phyloP scores from a whole-genome alignment of 1,284 basidiomycete genomes.

The Ustilago bromivora region DNA sequence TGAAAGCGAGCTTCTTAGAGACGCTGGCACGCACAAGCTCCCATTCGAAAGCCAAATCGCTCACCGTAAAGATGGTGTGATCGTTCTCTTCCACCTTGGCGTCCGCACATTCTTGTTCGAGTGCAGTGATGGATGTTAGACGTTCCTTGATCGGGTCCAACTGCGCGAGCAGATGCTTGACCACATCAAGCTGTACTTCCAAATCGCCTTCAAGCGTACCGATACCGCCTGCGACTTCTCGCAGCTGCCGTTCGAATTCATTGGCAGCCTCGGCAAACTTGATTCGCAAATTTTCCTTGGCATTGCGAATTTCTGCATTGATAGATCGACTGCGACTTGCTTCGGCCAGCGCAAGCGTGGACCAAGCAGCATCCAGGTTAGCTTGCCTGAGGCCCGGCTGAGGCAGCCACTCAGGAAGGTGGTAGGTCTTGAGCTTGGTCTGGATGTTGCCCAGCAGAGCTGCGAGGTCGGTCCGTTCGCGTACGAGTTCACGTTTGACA shows the following conservation, averaged over 20 bases:
- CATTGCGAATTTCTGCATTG: constrained; percentile 84
- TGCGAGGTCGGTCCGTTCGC: constrained; percentile 87
- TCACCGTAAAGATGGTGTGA: constrained; percentile 89
- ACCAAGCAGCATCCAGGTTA: constrained; percentile 87
- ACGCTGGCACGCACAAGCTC: constrained; percentile 84
- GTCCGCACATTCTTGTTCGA: constrained; percentile 77
- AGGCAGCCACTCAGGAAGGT: constrained; percentile 69
- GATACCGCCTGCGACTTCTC: constrained; percentile 51
- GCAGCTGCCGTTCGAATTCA: constrained; percentile 75
- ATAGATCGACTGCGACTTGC: constrained; percentile 83
- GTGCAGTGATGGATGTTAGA: constrained; percentile 34
- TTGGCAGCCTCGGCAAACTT: constrained; percentile 87
- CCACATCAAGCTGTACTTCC: constrained; percentile 47
- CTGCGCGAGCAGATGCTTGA: constrained; percentile 42
- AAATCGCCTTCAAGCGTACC: constrained; percentile 57
- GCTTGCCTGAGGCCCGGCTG: constrained; percentile 65
- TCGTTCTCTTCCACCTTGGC: constrained; percentile 98
- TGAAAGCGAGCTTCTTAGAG: constrained; percentile 89
- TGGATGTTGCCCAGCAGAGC: constrained; percentile 92
- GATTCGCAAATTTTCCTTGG: constrained; percentile 79
- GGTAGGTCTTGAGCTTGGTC: constrained; percentile 92
- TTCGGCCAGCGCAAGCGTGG: constrained; percentile 79
- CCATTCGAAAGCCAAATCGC: constrained; percentile 91
- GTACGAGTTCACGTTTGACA: constrained; percentile 86
- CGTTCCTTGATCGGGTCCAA: constrained; percentile 50